Conservation (phyloP, 2,329 filamentous ascomycete species). For the Ceratocystis cubensis region DNA sequence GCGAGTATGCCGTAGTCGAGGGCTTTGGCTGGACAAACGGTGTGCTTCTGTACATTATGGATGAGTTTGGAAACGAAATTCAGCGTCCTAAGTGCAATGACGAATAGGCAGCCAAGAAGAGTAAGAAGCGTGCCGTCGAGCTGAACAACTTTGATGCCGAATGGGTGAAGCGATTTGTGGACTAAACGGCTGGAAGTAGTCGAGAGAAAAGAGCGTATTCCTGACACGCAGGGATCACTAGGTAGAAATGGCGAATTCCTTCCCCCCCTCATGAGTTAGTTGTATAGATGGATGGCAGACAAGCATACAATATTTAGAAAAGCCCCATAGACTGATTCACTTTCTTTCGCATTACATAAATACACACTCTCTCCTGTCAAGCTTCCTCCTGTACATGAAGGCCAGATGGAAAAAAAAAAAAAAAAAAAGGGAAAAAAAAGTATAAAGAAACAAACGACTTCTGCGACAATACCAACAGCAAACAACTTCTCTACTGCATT, state of each 20-base stretch:
- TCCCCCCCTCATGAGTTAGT: too few species aligned
- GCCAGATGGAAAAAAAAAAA: not conserved
- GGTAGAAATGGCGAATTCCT: too few species aligned
- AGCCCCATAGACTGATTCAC: not conserved
- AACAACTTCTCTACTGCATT: not conserved
- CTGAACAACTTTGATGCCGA: conserved; percentile 35
- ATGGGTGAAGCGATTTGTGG: conserved; percentile 38
- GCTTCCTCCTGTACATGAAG: not conserved
- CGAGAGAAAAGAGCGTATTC: too few species aligned
- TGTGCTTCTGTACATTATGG: conserved; percentile 53
- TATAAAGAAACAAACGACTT: not conserved
- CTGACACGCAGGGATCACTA: too few species aligned
- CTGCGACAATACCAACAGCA: not conserved
- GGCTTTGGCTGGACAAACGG: conserved; percentile 62
- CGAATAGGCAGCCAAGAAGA: conserved; percentile 29
- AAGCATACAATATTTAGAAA: not conserved
- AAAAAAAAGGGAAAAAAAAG: not conserved
- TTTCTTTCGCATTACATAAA: not conserved
- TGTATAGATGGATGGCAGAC: not conserved
- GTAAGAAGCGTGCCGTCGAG: conserved; percentile 34
- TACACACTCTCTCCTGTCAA: not conserved
- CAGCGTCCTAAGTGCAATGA: conserved; percentile 44
- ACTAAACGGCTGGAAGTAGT: not conserved
- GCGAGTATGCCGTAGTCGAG: conserved; percentile 57
- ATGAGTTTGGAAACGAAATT: conserved; percentile 46